phyloP scores from a whole-genome alignment of 1,139 yeast genomes.

The Lodderomyces metapsilosis region DNA sequence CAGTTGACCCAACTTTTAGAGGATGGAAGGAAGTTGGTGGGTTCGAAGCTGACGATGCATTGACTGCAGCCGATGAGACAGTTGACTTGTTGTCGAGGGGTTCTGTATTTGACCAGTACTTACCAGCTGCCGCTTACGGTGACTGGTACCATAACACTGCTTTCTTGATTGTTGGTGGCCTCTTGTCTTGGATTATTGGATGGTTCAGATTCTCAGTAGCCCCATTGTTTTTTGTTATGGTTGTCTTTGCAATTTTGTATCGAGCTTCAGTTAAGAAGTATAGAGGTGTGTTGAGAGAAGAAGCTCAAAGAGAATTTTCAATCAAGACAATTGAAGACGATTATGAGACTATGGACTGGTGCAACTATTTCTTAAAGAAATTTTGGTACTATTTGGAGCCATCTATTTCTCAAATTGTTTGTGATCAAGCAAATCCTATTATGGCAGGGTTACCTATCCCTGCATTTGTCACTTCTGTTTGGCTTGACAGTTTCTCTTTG shows the following conservation, averaged over 20 bases:
- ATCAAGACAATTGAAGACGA: conserved; percentile 80
- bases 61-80: conserved; percentile 69
- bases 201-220: conserved; percentile 75
- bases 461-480: conserved; percentile 72
- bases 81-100: conserved; percentile 63
- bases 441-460: conserved; percentile 79
- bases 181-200: conserved; percentile 78
- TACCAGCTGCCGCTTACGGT: conserved; percentile 76
- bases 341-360: conserved; percentile 93
- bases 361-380: conserved; percentile 80
- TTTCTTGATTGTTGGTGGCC: conserved; percentile 59
- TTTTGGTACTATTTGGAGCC: conserved; percentile 94
- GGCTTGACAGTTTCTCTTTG: conserved; percentile 85
- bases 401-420: conserved; percentile 78
- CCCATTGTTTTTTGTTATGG: conserved; percentile 70
- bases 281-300: conserved; percentile 70
- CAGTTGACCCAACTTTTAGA: conserved; percentile 64
- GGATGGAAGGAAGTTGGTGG: conserved; percentile 97
- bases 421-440: conserved; percentile 80
- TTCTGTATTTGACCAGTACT: conserved; percentile 66
- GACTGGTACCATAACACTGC: conserved; percentile 95
- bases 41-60: conserved; percentile 67
- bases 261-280: conserved; percentile 82
- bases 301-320: conserved; percentile 82
- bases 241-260: conserved; percentile 63